Evolutionary conservation across 1,284 basidiomycete species (phyloP).

Genomic region (Pseudozyma sp.): DNA sequence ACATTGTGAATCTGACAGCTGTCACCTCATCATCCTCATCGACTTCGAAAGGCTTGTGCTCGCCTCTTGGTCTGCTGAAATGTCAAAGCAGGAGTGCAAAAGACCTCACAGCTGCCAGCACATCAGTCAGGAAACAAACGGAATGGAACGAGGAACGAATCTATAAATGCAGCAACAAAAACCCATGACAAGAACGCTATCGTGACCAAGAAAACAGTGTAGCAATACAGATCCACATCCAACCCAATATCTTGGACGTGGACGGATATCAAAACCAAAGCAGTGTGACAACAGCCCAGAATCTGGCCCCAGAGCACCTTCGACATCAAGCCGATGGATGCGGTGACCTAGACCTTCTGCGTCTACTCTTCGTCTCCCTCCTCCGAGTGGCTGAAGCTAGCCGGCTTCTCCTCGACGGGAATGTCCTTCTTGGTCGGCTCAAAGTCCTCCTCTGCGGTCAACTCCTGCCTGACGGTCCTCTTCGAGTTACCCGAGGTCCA

Average conservation of each 20-base stretch:
- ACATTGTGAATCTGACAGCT: slow-evolving; percentile 17
- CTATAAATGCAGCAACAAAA: background rate
- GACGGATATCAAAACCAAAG: too few relatives aligned
- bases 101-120: too few relatives aligned
- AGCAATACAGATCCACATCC: background rate
- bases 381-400: slow-evolving; percentile 28
- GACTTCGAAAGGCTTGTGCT: background rate
- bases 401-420: slow-evolving; percentile 26
- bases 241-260: background rate
- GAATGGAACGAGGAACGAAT: too few relatives aligned
- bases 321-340: too few relatives aligned
- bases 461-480: slow-evolving; percentile 20
- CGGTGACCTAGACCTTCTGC: too few relatives aligned
- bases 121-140: too few relatives aligned
- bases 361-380: background rate
- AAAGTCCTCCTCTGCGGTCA: slow-evolving; percentile 31
- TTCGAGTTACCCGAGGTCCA: slow-evolving; percentile 20
- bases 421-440: slow-evolving; percentile 29
- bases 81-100: background rate
- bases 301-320: too few relatives aligned
- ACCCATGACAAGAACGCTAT: slow-evolving; percentile 10
- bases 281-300: too few relatives aligned
- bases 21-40: slow-evolving; percentile 8
- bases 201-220: background rate
- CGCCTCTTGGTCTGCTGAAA: background rate